Evolutionary conservation across 2,329 filamentous ascomycete species (phyloP), one percentile per base, ranked within the genome.

Genomic region (Aphanocladium album): DNA sequence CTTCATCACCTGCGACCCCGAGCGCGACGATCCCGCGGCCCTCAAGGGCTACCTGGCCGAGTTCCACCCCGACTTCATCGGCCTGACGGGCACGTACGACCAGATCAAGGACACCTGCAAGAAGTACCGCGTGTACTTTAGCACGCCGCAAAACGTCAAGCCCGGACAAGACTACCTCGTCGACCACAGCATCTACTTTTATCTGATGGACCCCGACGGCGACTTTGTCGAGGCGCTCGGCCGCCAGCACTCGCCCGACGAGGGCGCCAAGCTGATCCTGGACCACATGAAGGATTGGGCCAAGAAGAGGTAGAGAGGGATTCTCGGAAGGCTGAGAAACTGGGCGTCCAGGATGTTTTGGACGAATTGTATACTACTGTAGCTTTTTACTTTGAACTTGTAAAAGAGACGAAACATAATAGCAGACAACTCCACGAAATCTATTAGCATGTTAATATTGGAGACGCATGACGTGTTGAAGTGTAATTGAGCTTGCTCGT

Each of bases 151-250:
- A 68, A 84, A 92, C 64, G 90, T 98, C 60, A 89, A 93, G 80
- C 89, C 92, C 1, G 95, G 93, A 1, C 90, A 97, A 80, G 95
- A 99, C 75, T 99, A 99, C 73, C 76, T 99, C 68, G 95, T 99
- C 14, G 95, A 99, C 74, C 95, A 99, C 79, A 97, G 92, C 75
- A 99, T 99, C 68, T 99, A 99, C 81, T 99, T 99, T 71, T 99
- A 99, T 75, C 78, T 99, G 67, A 99, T 99, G 95, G 95, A 98
- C 73, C 95, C 95, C 0, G 93, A 98, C 68, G 93, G 93, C 21
- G 93, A 99, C 74, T 99, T 99, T 74, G 93, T 99, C 30, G 96
- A 99, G 79, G 96, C 93, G 14, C 87, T 99, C 70, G 95, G 95
- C 19, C 83, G 95, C 64, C 95, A 99, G 77, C 93, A 98, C 76